Evolutionary conservation across 345 rosid genomes (phyloP), one percentile per base, ranked within the genome.

Genomic region (Salix exigua): DNA sequence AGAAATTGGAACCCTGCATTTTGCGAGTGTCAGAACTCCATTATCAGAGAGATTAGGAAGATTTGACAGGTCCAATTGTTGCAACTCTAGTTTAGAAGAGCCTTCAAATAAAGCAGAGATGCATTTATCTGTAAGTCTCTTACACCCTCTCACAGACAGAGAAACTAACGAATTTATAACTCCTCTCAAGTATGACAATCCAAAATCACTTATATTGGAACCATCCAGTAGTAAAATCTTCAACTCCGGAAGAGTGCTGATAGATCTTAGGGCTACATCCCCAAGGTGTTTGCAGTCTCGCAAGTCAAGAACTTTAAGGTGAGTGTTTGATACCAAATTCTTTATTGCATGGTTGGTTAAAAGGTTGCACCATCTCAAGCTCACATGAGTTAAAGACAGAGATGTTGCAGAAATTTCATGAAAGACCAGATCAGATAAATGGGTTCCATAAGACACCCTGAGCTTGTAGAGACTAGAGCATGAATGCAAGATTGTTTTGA

Each of bases 371-470:
- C 92, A 89, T 84, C 99, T 88, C 85, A 95, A 78, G 84, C 94
- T 87, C 75, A 88, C 97, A 51, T 93, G 97, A 18, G 90, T 88
- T 81, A 95, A 71, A 14, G 88, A 88, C 25, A 93, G 89, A 17
- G 92, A 83, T 62, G 99, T 95, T 35, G 99, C 96, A 76, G 89
- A 76, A 75, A 95, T 83, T 66, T 95, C 99, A 77, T 91, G 99
- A 82, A 95, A 93, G 66, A 95, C 93, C 74, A 92, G 85, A 88
- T 95, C 91, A 1, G 99, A 92, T 46, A 95, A 79, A 38, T 88
- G 91, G n/a, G 80, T 80, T 58, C 97, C 99, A 78, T 86, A 89
- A 75, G 88, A 91, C 26, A 95, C 88, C 82, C 84, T 82, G 46
- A 95, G 94, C 88, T 87, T 91, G 87, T 83, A 85, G 72, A 95